Evolutionary conservation across 345 rosid species (phyloP), one percentile per base, ranked within the genome.

Genomic region (Schrenkiella parvula): DNA sequence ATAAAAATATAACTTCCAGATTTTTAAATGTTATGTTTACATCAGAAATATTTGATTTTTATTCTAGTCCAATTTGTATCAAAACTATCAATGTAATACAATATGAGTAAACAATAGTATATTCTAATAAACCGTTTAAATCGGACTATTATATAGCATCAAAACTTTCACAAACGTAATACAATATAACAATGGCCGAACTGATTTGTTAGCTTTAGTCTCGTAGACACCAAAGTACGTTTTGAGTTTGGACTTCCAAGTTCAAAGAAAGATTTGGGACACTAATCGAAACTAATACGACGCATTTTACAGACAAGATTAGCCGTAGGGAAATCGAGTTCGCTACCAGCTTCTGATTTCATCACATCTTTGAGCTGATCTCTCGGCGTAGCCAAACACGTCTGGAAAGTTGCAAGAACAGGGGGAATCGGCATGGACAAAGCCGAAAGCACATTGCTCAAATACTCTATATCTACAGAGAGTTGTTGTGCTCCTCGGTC

Each of bases 401-500:
- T 84, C 66, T 88, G 95, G 66, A 88, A 95, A 6, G 97, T 91
- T 15, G 91, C 81, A 5, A 95, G 96, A 52, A 80, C 83, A 0
- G 85, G 85, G 23, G 96, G 97, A 22, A 84, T 80, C 10, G 92
- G 91, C 96, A 95, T 88, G 3, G 96, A 89, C 10, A 95, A 81
- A 50, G 99, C 99, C 29, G 92, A 83, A 32, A 91, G 99, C 78
- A 95, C 99, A 60, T 91, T 95, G 57, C 95, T 95, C 83, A 95
- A 84, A 53, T 95, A 95, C 75, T 95, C 96, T 2, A 95, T 95
- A 79, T 95, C 99, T 23, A 75, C 95, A 13, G 92, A 84, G 2
- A 95, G 90, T 64, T 95, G 98, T 50, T 84, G 93, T 4, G 98
- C 95, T 58, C 98, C 98, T n/a, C 87, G 88, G 65, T 95, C 98